phyloP scores from a whole-genome alignment of 2,329 filamentous ascomycete species.

The Plenodomus tracheiphilus region DNA sequence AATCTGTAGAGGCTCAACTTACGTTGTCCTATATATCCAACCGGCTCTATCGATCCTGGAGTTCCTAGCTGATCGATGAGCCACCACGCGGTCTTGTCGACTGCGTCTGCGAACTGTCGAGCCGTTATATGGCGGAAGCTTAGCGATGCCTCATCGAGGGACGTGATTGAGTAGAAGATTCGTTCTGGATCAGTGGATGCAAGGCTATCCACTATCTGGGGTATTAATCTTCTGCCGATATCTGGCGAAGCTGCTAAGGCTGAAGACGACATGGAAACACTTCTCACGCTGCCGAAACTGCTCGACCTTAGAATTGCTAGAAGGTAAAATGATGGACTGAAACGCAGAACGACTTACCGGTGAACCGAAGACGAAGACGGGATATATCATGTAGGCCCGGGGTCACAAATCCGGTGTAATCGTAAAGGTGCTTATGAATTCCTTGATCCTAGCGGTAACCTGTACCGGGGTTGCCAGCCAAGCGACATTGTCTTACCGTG shows the following conservation, averaged over 20 bases:
- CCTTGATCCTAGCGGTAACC: not conserved
- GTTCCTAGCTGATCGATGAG: conserved; percentile 27
- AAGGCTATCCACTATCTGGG: conserved; percentile 25
- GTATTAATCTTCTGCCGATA: conserved; percentile 22
- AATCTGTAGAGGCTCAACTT: not conserved
- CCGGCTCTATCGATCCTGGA: conserved; percentile 16
- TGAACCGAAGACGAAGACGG: not conserved
- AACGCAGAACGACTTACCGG: not conserved
- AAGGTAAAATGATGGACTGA: too few relatives aligned
- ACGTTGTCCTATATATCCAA: conserved; percentile 31
- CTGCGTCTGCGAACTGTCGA: conserved; percentile 31
- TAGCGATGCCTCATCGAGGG: conserved; percentile 3
- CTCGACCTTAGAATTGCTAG: too few relatives aligned
- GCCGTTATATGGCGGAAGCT: conserved; percentile 30
- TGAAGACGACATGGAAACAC: not conserved
- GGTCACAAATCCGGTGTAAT: not conserved
- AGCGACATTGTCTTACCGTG: not conserved
- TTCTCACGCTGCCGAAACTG: too few relatives aligned
- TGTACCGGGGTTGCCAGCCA: not conserved
- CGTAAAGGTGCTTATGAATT: not conserved
- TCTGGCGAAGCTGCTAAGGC: not conserved
- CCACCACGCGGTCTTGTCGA: conserved; percentile 41
- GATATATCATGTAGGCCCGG: not conserved
- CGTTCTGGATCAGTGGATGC: conserved; percentile 21
- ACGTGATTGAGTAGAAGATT: conserved; percentile 20